Evolutionary conservation across 352 stramenopile species (phyloP), one percentile per base, ranked within the genome.

Genomic region (Globisporangium cylindrosporum): DNA sequence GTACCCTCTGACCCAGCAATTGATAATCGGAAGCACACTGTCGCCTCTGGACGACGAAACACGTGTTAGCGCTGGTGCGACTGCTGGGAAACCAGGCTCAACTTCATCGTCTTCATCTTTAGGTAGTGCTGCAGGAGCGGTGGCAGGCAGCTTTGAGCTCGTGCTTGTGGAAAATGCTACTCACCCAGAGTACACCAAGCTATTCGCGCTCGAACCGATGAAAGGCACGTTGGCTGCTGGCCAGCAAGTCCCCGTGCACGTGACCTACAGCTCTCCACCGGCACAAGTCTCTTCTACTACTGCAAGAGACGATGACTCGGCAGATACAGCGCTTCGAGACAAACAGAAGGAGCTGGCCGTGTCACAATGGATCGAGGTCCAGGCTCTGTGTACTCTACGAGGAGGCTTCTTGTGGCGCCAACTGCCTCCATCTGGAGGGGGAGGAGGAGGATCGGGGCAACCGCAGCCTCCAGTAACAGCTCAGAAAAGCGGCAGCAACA

Each of bases 131-230:
- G 32, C 20, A 34, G 27, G 54, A 25, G 60, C 59, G 4, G 67
- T 63, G 4, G 66, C 70, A 6, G 78, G 81, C 2, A 81, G 73
- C 0, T 96, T 94, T 46, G 86, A 94, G 62, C 67, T 96, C 6
- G 62, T 63, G 18, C 54, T 94, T 4, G 81, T 94, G 10, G 72
- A 76, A 12, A 75, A 78, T n/a, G 74, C 77, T 1, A 73, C 78
- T 27, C 75, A 91, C 43, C 46, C 48, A 3, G 65, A 66, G 48
- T 64, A 70, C 48, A 69, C 71, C 6, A 89, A 90, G 66, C 60
- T 90, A 36, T 96, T 96, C 59, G 72, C 73, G 7, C 14, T 93
- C 14, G 81, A 92, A 48, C 89, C 87, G 5, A 70, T 84, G 41
- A 93, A 93, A 48, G 88, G 90, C 0, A 64, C 72, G 0, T 54